Conservation (phyloP, 2,329 filamentous ascomycete species). For the Diaporthe humulicola region DNA sequence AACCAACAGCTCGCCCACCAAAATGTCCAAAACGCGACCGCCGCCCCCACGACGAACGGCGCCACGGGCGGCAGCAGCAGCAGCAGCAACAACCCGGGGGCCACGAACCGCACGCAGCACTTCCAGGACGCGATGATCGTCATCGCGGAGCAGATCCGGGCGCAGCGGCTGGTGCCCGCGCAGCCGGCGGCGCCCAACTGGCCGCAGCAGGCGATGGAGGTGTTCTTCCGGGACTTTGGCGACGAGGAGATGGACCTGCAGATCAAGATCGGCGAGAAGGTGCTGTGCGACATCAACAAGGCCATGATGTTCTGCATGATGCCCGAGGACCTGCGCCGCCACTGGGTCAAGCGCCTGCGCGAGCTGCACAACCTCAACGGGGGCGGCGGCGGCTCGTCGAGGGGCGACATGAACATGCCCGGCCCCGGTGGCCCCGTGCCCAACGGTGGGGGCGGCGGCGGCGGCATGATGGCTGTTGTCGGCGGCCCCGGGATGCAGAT, state of each 20-base stretch:
- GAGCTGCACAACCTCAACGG: slow-evolving; percentile 57
- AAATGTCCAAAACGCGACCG: slow-evolving; percentile 10
- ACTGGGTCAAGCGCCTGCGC: slow-evolving; percentile 68
- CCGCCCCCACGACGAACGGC: background rate
- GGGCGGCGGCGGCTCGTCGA: slow-evolving; percentile 16
- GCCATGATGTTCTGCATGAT: slow-evolving; percentile 75
- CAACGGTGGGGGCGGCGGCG: slow-evolving; percentile 5
- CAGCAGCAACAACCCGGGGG: slow-evolving; percentile 28
- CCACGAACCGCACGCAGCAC: slow-evolving; percentile 46
- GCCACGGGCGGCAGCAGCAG: background rate
- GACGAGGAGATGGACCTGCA: slow-evolving; percentile 70
- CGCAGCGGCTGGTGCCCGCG: slow-evolving; percentile 55
- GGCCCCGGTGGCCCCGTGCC: background rate
- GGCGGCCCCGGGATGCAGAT: slow-evolving; percentile 36
- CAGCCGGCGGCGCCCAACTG: slow-evolving; percentile 58
- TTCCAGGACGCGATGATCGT: slow-evolving; percentile 38
- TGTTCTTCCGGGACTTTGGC: slow-evolving; percentile 70
- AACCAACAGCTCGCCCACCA: slow-evolving; percentile 19
- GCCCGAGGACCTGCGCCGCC: slow-evolving; percentile 63
- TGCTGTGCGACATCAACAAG: slow-evolving; percentile 70
- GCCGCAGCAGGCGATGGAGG: slow-evolving; percentile 70
- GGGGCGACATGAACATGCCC: slow-evolving; percentile 10
- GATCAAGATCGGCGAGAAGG: slow-evolving; percentile 70
- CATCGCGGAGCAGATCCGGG: slow-evolving; percentile 45
- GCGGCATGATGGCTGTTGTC: slow-evolving; percentile 29